These are phyloP conservation scores for Fimicolochytrium jonesii DNA, from an alignment of 192 early-diverging fungal genomes.

Conservation along the genomic window DNA sequence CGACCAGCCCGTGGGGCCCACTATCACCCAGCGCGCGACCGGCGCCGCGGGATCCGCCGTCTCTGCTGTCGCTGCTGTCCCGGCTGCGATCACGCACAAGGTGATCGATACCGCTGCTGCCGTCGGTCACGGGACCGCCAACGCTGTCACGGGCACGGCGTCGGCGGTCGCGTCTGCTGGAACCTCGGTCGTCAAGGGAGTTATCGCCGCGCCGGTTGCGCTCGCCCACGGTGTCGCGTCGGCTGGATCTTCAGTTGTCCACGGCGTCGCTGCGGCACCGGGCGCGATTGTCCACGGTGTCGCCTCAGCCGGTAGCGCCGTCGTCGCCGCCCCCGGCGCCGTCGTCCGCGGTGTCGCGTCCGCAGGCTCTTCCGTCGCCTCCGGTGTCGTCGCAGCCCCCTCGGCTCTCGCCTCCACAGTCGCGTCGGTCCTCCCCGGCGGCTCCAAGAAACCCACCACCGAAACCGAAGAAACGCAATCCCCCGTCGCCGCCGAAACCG, in stretches of 20 bases:
- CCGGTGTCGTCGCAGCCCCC: not conserved
- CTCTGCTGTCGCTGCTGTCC: not conserved
- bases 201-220: too few species aligned
- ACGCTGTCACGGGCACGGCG: constrained; percentile 8
- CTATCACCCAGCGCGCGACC: too few species aligned
- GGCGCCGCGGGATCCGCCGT: too few species aligned
- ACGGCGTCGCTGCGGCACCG: not conserved
- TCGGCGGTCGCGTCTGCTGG: too few species aligned
- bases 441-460: too few species aligned
- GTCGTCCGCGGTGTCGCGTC: not conserved
- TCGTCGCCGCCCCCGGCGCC: constrained; percentile 1
- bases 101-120: constrained; percentile 1
- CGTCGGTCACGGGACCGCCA: constrained; percentile 1
- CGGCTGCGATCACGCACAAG: not conserved
- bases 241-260: too few species aligned
- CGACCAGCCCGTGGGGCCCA: too few species aligned
- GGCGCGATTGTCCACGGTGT: not conserved
- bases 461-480: not conserved
- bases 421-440: not conserved
- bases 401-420: not conserved
- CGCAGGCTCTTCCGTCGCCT: not conserved
- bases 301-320: not conserved
- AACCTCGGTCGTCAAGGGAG: too few species aligned
- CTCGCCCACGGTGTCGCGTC: too few species aligned
- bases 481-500: not conserved